Evolutionary conservation across 1,284 basidiomycete species (phyloP).

Genomic region (Ustilago sp.): DNA sequence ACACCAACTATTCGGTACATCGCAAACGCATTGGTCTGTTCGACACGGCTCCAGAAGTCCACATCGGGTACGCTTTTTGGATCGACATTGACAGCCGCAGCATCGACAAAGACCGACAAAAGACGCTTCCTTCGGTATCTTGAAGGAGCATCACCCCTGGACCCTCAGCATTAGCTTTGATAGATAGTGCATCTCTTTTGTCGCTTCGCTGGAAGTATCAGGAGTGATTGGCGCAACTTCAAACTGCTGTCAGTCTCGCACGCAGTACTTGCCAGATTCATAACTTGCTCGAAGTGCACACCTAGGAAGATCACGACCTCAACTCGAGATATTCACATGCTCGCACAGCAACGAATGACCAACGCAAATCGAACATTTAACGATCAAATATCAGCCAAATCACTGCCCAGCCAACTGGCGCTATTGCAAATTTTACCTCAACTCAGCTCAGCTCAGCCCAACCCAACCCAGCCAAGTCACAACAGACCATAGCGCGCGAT

Average conservation of each 20-base stretch:
- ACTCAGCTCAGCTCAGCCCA: background rate
- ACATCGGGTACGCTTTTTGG: background rate
- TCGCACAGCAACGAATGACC: no score
- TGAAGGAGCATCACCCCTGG: background rate
- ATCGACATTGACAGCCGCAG: background rate
- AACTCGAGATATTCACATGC: no score
- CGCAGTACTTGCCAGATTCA: no score
- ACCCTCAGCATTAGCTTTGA: no score
- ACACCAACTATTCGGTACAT: slow-evolving; percentile 14
- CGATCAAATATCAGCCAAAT: no score
- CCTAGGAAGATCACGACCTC: no score
- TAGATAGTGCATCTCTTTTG: no score
- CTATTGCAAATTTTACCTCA: background rate
- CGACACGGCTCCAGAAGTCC: slow-evolving; percentile 4
- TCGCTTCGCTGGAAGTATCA: no score
- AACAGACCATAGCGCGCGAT: slow-evolving; percentile 5
- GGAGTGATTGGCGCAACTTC: no score
- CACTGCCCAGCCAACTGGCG: background rate
- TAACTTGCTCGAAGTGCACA: no score
- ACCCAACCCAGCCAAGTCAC: background rate
- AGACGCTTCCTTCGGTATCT: background rate
- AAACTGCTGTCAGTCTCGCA: no score
- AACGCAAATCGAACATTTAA: no score
- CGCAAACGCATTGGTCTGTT: slow-evolving; percentile 14
- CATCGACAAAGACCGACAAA: slow-evolving; percentile 4